Conservation (phyloP, 495 filamentous ascomycete species). For the Penicillium pulvis region DNA sequence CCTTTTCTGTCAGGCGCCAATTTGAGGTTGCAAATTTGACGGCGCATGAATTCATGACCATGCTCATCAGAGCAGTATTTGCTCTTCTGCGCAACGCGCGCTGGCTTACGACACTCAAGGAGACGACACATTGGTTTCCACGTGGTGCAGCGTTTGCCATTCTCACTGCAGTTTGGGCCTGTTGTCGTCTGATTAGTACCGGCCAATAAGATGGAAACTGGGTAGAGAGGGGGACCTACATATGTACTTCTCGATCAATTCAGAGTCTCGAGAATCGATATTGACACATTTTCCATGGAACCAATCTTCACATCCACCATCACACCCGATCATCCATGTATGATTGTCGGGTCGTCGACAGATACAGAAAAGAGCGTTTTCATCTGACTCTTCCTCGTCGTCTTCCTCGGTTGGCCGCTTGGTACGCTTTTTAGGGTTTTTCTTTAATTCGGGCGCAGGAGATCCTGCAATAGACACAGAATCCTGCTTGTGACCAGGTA, state of each 20-base stretch:
- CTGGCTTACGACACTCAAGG: slow-evolving; percentile 60
- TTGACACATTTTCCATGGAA: slow-evolving; percentile 71
- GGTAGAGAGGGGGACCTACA: slow-evolving; percentile 44
- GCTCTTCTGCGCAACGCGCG: slow-evolving; percentile 53
- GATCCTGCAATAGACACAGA: slow-evolving; percentile 42
- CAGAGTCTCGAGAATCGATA: slow-evolving; percentile 60
- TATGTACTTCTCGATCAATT: slow-evolving; percentile 70
- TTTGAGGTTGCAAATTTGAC: slow-evolving; percentile 36
- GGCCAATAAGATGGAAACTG: not conserved
- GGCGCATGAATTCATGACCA: slow-evolving; percentile 58
- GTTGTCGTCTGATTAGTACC: slow-evolving; percentile 1
- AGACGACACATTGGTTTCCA: slow-evolving; percentile 73
- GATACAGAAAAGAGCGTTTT: slow-evolving; percentile 64
- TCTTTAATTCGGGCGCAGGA: slow-evolving; percentile 44
- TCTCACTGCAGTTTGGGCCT: slow-evolving; percentile 60
- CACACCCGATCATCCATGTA: slow-evolving; percentile 76
- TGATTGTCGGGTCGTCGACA: slow-evolving; percentile 72
- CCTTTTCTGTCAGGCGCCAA: slow-evolving; percentile 23
- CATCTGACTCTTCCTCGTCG: slow-evolving; percentile 48
- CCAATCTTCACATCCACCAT: slow-evolving; percentile 74
- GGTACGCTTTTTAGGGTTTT: slow-evolving; percentile 27
- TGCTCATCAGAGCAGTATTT: slow-evolving; percentile 75
- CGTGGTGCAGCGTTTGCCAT: slow-evolving; percentile 57
- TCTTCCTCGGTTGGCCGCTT: slow-evolving; percentile 31
- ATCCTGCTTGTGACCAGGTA: slow-evolving; percentile 46